Conservation (phyloP, 2,329 filamentous ascomycete species). For the Diaporthe nobilis region DNA sequence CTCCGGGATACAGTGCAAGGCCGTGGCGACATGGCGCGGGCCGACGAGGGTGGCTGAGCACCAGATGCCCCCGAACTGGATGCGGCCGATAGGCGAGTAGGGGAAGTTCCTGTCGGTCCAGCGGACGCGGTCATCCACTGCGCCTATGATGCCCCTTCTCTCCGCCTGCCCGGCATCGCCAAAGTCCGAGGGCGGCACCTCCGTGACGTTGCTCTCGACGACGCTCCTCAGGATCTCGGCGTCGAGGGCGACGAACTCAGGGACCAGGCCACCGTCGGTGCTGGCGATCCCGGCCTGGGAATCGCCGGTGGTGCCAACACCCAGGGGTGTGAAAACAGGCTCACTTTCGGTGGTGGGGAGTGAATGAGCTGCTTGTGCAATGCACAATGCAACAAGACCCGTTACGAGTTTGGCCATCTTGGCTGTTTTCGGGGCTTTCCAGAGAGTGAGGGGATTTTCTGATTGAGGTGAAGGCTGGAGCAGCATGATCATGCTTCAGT, state of each 20-base stretch:
- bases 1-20: slow-evolving; percentile 2
- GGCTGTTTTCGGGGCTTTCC: accelerated
- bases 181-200: background rate
- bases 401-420: background rate
- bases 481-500: background rate
- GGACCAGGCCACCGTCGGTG: background rate
- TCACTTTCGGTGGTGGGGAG: background rate
- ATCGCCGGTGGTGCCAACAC: background rate
- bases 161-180: background rate
- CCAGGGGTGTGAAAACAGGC: background rate
- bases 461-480: no score
- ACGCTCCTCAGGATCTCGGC: background rate
- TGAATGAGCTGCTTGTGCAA: background rate
- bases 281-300: background rate
- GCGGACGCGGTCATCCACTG: background rate
- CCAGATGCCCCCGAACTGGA: background rate
- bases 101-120: slow-evolving; percentile 19
- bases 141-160: background rate
- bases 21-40: slow-evolving; percentile 1
- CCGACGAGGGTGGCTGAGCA: slow-evolving; percentile 1
- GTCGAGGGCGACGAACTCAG: slow-evolving; percentile 2
- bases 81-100: slow-evolving; percentile 1
- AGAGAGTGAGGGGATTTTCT: no score
- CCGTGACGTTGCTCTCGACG: slow-evolving; percentile 4
- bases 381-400: background rate